Evolutionary conservation across 2,329 filamentous ascomycete species (phyloP).

Genomic region (Neofusicoccum umdonicola): DNA sequence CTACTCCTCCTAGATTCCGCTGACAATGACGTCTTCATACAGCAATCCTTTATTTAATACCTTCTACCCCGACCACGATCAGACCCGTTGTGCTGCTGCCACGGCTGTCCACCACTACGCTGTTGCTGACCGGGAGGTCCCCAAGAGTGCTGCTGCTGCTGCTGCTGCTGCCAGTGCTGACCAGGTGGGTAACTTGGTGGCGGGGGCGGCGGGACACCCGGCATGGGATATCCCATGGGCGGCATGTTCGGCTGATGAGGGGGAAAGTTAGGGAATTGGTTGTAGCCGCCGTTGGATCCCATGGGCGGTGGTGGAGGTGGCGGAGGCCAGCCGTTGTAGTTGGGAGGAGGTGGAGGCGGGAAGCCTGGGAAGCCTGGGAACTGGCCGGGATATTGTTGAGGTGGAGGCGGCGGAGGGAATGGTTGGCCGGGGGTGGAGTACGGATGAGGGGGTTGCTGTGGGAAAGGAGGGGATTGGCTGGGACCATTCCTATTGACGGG

Average conservation of each 20-base stretch:
- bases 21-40: too few relatives aligned
- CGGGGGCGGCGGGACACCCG: background rate
- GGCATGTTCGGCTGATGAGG: conserved; percentile 12
- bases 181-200: background rate
- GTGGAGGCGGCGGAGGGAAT: conserved; percentile 4
- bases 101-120: background rate
- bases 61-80: conserved; percentile 6
- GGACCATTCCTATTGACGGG: conserved; percentile 4
- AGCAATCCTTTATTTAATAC: background rate
- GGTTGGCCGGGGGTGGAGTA: background rate
- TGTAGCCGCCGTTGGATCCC: background rate
- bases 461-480: conserved; percentile 2
- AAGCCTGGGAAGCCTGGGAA: conserved; percentile 1
- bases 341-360: conserved; percentile 12
- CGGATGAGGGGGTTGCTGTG: conserved; percentile 1
- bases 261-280: conserved; percentile 4
- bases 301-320: conserved; percentile 12
- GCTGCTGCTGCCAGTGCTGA: conserved; percentile 10
- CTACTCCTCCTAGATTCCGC: too few relatives aligned
- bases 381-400: conserved; percentile 1
- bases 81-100: conserved; percentile 1
- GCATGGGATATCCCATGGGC: conserved; percentile 12
- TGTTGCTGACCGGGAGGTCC: background rate
- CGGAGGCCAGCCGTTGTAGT: conserved; percentile 19
- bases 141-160: background rate